Evolutionary conservation across 2,329 filamentous ascomycete genomes (phyloP).

Genomic region (Penicillium sp.): DNA sequence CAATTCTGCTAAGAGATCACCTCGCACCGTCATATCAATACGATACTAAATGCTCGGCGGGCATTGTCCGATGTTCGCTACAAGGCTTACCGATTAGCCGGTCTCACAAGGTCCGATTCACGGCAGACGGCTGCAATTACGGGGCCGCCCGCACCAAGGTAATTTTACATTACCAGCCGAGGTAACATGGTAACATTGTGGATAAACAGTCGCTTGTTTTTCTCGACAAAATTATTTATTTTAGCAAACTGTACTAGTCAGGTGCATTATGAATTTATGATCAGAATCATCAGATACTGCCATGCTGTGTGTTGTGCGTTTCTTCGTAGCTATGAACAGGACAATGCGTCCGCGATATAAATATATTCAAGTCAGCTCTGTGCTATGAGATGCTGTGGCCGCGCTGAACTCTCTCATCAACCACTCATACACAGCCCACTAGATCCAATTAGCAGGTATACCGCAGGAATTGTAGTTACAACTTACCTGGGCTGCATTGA

Average conservation of each 20-base stretch:
- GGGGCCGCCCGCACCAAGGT: constrained; percentile 5
- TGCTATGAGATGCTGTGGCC: constrained; percentile 13
- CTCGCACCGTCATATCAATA: neutral
- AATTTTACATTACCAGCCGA: constrained; percentile 12
- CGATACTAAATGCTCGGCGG: constrained; percentile 1
- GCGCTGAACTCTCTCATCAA: constrained; percentile 57
- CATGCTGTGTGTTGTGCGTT: neutral
- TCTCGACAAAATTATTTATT: neutral
- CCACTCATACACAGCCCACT: constrained; percentile 91
- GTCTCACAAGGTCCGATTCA: constrained; percentile 14
- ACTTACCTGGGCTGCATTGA: constrained; percentile 74
- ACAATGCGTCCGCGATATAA: neutral
- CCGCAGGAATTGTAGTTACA: neutral
- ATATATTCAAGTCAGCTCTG: constrained; percentile 4
- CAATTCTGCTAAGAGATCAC: neutral
- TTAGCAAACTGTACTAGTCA: no score
- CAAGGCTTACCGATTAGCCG: constrained; percentile 12
- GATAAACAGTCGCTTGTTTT: neutral
- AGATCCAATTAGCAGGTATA: constrained; percentile 20
- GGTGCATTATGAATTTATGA: neutral
- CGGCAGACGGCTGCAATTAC: constrained; percentile 10
- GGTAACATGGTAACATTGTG: neutral
- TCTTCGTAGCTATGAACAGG: neutral
- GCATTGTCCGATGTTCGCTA: constrained; percentile 15
- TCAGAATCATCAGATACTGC: no score